phyloP scores from a whole-genome alignment of 768 basidiomycete species.

The Termitomyces sp. region DNA sequence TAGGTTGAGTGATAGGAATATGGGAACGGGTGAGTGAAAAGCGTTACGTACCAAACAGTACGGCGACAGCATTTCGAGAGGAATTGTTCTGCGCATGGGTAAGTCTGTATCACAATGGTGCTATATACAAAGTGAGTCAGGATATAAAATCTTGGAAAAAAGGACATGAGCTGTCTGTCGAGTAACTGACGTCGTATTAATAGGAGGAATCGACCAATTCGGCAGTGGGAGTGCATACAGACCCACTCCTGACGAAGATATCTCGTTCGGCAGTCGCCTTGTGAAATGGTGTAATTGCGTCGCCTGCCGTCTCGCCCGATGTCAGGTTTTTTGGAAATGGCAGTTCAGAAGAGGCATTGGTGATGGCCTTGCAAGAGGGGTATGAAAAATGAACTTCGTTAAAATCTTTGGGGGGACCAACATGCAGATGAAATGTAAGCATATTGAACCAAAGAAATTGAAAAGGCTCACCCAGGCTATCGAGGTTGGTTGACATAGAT shows the following conservation, averaged over 20 bases:
- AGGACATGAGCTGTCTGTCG: slow-evolving; percentile 22
- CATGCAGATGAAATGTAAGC: slow-evolving; percentile 55
- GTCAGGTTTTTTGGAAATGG: slow-evolving; percentile 47
- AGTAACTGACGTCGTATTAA: slow-evolving; percentile 45
- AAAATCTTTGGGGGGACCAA: slow-evolving; percentile 22
- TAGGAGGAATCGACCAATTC: slow-evolving; percentile 40
- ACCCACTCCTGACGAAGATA: slow-evolving; percentile 48
- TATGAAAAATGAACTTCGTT: not conserved
- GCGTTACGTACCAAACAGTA: slow-evolving; percentile 31
- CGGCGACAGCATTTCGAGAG: slow-evolving; percentile 12
- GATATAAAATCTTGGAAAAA: not conserved
- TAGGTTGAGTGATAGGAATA: not conserved
- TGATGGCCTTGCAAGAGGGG: slow-evolving; percentile 34
- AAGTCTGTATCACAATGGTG: slow-evolving; percentile 20
- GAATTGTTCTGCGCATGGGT: not conserved
- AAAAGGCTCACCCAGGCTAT: slow-evolving; percentile 33
- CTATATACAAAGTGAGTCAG: not conserved
- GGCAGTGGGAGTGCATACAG: slow-evolving; percentile 39
- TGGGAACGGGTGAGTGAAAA: not conserved
- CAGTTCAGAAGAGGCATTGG: slow-evolving; percentile 47
- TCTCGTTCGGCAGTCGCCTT: slow-evolving; percentile 52
- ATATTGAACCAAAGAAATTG: slow-evolving; percentile 52
- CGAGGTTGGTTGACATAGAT: no score
- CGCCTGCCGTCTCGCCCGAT: slow-evolving; percentile 32
- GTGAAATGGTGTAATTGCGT: slow-evolving; percentile 41